These are phyloP conservation scores for Aspergillus cavernicola DNA, from an alignment of 495 filamentous ascomycete species.

Conservation along the genomic window DNA sequence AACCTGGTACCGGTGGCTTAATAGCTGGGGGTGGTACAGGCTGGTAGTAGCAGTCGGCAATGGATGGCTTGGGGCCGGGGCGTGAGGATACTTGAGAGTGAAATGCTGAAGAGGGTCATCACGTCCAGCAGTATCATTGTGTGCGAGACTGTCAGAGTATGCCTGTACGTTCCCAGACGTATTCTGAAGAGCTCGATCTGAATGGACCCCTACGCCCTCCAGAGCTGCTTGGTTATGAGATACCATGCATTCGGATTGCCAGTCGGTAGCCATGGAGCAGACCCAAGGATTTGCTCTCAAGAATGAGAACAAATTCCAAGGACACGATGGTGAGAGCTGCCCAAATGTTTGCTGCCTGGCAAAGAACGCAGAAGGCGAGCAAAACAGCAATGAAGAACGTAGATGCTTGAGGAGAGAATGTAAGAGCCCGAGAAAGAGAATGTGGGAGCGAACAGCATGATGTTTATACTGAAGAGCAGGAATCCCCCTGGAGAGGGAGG, in stretches of 20 bases:
- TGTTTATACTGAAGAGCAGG: conserved; percentile 45
- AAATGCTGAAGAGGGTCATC: conserved; percentile 41
- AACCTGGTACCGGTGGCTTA: conserved; percentile 33
- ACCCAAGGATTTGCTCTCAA: conserved; percentile 46
- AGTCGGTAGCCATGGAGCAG: conserved; percentile 47
- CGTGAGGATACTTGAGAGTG: conserved; percentile 40
- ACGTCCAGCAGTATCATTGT: conserved; percentile 29
- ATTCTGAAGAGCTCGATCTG: conserved; percentile 44
- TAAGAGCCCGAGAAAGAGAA: conserved; percentile 55
- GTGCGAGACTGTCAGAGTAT: conserved; percentile 37
- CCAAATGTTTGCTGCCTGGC: conserved; percentile 42
- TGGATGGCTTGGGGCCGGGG: conserved; percentile 30
- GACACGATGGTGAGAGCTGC: conserved; percentile 33
- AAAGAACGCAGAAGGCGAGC: conserved; percentile 39
- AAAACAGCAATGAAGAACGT: conserved; percentile 42
- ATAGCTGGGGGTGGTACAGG: conserved; percentile 30
- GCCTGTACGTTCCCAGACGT: conserved; percentile 49
- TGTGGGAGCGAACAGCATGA: conserved; percentile 50
- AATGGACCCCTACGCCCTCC: conserved; percentile 37
- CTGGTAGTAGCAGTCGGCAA: conserved; percentile 23
- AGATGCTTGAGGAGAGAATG: conserved; percentile 45
- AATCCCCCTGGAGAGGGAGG: conserved; percentile 33
- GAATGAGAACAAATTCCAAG: conserved; percentile 53
- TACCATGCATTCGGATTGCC: conserved; percentile 44
- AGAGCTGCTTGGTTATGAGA: conserved; percentile 41